Conservation (phyloP, 257 asterid genomes). For the Scutellaria minor region DNA sequence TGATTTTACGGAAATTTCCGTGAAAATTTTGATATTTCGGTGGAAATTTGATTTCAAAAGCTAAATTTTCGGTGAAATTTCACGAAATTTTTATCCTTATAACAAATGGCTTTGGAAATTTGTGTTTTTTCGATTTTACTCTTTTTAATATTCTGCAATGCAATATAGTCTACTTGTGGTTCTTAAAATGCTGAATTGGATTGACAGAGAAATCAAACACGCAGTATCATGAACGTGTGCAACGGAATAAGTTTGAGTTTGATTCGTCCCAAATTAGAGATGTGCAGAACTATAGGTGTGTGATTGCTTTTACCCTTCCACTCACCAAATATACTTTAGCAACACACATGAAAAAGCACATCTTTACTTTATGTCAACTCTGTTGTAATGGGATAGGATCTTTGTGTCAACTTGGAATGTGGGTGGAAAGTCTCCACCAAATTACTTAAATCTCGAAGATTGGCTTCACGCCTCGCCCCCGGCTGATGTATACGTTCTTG, state of each 20-base stretch:
- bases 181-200: slow-evolving; percentile 31
- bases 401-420: slow-evolving; percentile 99
- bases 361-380: not conserved
- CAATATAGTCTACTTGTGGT: not conserved
- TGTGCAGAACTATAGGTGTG: slow-evolving; percentile 68
- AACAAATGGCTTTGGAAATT: not conserved
- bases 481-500: slow-evolving; percentile 94
- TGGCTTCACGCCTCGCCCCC: slow-evolving; percentile 96
- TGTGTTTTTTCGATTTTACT: not conserved
- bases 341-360: slow-evolving; percentile 5
- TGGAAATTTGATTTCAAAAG: too few relatives aligned
- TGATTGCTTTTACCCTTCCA: slow-evolving; percentile 9
- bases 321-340: slow-evolving; percentile 17
- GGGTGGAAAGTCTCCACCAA: slow-evolving; percentile 93
- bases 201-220: slow-evolving; percentile 51
- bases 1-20: too few relatives aligned
- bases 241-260: slow-evolving; percentile 53
- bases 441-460: slow-evolving; percentile 74
- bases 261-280: slow-evolving; percentile 63
- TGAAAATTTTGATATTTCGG: too few relatives aligned
- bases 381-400: slow-evolving; percentile 50
- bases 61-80: too few relatives aligned
- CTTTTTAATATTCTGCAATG: not conserved
- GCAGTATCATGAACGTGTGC: slow-evolving; percentile 43
- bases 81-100: not conserved